Conservation (phyloP, 495 filamentous ascomycete species). For the Neurospora africana region DNA sequence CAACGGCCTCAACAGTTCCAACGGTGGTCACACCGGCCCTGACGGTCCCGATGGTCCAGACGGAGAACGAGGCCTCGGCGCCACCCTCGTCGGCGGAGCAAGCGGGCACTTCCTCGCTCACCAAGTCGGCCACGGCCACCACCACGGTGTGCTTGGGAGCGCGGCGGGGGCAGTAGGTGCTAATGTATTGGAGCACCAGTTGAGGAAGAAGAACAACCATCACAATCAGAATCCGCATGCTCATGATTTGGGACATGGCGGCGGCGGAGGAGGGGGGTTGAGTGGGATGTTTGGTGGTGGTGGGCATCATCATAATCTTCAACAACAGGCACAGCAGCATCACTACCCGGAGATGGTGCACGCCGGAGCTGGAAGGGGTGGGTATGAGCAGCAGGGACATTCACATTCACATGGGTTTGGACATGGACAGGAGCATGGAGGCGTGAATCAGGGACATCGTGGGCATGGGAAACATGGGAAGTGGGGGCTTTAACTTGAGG, state of each 20-base stretch:
- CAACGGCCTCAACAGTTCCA: neutral
- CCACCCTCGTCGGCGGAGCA: slow-evolving; percentile 44
- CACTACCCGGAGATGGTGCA: neutral
- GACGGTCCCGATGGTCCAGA: slow-evolving; percentile 20
- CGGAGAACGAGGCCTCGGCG: slow-evolving; percentile 43
- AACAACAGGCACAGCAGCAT: neutral
- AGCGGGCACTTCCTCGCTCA: slow-evolving; percentile 43
- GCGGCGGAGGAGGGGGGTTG: neutral
- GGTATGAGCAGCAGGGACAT: neutral
- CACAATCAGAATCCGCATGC: neutral
- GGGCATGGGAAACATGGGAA: neutral
- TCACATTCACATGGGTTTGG: no score
- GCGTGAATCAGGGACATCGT: neutral
- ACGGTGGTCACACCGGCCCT: neutral
- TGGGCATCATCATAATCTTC: neutral
- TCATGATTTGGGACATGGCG: neutral
- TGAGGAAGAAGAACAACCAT: slow-evolving; percentile 15
- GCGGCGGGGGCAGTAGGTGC: slow-evolving; percentile 48
- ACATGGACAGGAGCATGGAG: neutral
- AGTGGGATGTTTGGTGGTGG: neutral
- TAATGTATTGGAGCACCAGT: slow-evolving; percentile 40
- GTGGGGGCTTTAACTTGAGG: no score
- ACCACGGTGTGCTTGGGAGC: slow-evolving; percentile 38
- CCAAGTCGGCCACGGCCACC: slow-evolving; percentile 26
- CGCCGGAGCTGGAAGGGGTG: neutral